Percentiles rank a stretch among this genome's conserved stretches.
Evolutionary conservation across 2,329 filamentous ascomycete genomes (phyloP).

Genomic region (Ceratocystis variospora): DNA sequence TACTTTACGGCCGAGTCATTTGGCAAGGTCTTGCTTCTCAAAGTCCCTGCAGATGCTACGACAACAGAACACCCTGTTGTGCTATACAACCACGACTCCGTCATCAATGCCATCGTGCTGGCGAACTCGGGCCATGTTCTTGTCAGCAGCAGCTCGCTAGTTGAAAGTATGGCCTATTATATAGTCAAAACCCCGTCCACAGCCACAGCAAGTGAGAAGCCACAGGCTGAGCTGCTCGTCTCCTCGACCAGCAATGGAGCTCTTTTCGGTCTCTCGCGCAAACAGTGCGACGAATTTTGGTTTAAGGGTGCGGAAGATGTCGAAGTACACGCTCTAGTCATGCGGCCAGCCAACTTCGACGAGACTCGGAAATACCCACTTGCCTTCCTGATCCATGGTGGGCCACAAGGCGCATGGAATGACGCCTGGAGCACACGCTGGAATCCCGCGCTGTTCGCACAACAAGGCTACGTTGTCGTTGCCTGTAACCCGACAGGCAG

Average conservation of each 20-base stretch:
- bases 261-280: conserved; percentile 49
- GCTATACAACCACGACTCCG: conserved; percentile 40
- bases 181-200: conserved; percentile 38
- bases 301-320: conserved; percentile 36
- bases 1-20: conserved; percentile 62
- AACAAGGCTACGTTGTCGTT: conserved; percentile 75
- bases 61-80: conserved; percentile 36
- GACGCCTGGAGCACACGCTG: conserved; percentile 70
- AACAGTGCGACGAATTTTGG: conserved; percentile 49
- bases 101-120: conserved; percentile 41
- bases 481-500: conserved; percentile 72
- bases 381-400: conserved; percentile 68
- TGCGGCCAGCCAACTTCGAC: conserved; percentile 53
- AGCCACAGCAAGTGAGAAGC: conserved; percentile 24
- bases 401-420: conserved; percentile 62
- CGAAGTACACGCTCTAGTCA: conserved; percentile 54
- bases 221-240: conserved; percentile 32
- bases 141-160: conserved; percentile 51
- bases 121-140: conserved; percentile 40
- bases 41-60: conserved; percentile 39
- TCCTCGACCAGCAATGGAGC: conserved; percentile 53
- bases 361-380: conserved; percentile 61
- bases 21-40: conserved; percentile 49
- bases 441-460: conserved; percentile 76
- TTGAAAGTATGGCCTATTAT: conserved; percentile 59